Percentiles rank a stretch among this genome's conserved stretches.
These are phyloP conservation scores for Toxoplasma gondii DNA, from an alignment of 169 alveolate species.

Conservation along the genomic window DNA sequence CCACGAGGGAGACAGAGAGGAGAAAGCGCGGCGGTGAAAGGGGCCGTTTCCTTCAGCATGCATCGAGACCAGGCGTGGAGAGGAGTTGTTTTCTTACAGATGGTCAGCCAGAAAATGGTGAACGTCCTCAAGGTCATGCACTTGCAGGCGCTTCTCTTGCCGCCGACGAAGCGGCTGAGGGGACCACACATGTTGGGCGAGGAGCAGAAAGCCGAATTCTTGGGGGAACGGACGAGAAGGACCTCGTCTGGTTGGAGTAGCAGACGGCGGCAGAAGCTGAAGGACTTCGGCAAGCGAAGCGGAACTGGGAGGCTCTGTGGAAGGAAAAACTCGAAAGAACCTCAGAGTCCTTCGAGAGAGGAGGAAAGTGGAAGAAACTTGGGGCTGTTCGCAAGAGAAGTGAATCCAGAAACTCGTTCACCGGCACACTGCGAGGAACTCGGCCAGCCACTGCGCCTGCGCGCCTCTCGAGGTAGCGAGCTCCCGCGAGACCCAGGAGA, in stretches of 20 bases:
- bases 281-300: background rate
- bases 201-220: background rate
- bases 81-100: background rate
- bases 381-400: background rate
- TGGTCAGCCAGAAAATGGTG: background rate
- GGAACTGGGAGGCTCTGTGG: background rate
- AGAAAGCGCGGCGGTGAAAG: background rate
- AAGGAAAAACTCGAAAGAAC: background rate
- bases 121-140: conserved; percentile 9
- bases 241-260: background rate
- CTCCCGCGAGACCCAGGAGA: too few relatives aligned
- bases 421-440: too few relatives aligned
- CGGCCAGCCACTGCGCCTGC: too few relatives aligned
- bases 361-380: background rate
- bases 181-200: background rate
- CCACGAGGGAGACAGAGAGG: background rate
- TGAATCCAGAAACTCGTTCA: too few relatives aligned
- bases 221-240: background rate
- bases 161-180: conserved; percentile 16
- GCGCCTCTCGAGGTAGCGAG: too few relatives aligned
- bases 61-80: too few relatives aligned
- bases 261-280: background rate
- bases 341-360: background rate
- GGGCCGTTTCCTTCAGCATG: too few relatives aligned
- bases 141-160: background rate